phyloP scores from a whole-genome alignment of 2,329 filamentous ascomycete genomes.

The Dactylellina drechsleri region DNA sequence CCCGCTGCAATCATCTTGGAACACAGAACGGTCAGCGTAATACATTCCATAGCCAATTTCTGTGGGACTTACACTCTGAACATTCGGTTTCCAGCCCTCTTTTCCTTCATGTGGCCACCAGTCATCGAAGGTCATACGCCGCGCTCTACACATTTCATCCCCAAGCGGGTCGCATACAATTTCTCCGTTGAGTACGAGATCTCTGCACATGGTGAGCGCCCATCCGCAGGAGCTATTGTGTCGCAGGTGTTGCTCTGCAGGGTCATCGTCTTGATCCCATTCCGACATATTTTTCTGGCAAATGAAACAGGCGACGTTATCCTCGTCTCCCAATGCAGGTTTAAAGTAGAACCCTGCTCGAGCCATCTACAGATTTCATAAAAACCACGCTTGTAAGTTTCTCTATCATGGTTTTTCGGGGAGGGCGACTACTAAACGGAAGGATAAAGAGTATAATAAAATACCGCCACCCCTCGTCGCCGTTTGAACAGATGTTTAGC shows the following conservation, averaged over 20 bases:
- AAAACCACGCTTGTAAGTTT: neutral
- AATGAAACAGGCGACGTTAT: conserved; percentile 90
- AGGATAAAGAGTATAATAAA: neutral
- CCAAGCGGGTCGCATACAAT: conserved; percentile 75
- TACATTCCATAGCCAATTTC: too few species aligned
- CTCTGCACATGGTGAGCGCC: conserved; percentile 75
- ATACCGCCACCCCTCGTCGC: too few species aligned
- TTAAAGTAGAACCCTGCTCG: conserved; percentile 90
- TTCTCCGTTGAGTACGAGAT: conserved; percentile 71
- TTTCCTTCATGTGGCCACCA: conserved; percentile 91
- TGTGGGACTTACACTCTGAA: conserved; percentile 74
- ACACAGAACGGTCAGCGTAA: too few species aligned
- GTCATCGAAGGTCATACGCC: conserved; percentile 79
- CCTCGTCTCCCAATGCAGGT: conserved; percentile 77
- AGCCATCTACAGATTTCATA: conserved; percentile 72
- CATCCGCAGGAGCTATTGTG: conserved; percentile 86
- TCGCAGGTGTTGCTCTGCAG: conserved; percentile 83
- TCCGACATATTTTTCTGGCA: conserved; percentile 86
- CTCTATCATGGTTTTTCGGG: neutral
- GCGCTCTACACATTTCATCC: conserved; percentile 76
- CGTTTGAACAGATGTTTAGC: neutral
- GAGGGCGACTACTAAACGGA: neutral
- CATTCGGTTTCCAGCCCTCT: conserved; percentile 88
- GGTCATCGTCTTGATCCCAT: conserved; percentile 88
- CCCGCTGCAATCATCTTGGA: conserved; percentile 51